Conservation (phyloP, 1,139 yeast species). For the Debaryomycetaceae sp. region DNA sequence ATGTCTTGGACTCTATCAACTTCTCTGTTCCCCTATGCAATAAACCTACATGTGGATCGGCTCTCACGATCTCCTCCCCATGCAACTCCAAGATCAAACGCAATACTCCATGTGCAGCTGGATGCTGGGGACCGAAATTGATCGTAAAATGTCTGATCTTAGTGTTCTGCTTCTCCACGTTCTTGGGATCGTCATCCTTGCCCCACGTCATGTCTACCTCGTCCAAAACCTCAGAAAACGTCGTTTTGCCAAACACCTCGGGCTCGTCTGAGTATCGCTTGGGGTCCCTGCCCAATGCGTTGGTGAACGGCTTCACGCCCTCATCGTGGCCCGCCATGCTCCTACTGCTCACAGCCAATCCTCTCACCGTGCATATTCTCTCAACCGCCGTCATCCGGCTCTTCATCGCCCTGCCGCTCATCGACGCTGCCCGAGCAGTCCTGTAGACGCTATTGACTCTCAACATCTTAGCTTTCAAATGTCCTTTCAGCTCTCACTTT, state of each 20-base stretch:
- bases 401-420: slow-evolving; percentile 2
- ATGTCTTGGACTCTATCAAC: slow-evolving; percentile 79
- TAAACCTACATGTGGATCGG: slow-evolving; percentile 87
- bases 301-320: slow-evolving; percentile 25
- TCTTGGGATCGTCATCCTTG: slow-evolving; percentile 42
- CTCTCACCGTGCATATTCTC: not conserved
- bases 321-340: slow-evolving; percentile 15
- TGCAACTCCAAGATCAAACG: slow-evolving; percentile 81
- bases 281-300: slow-evolving; percentile 36
- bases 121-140: slow-evolving; percentile 93
- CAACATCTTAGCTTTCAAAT: slow-evolving; percentile 14
- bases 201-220: slow-evolving; percentile 49
- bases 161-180: slow-evolving; percentile 43
- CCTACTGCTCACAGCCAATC: slow-evolving; percentile 3
- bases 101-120: slow-evolving; percentile 93
- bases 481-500: not conserved
- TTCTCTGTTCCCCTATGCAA: slow-evolving; percentile 89
- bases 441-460: slow-evolving; percentile 17
- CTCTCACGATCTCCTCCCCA: slow-evolving; percentile 84
- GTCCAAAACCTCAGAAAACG: slow-evolving; percentile 45
- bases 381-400: slow-evolving; percentile 12
- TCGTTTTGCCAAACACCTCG: slow-evolving; percentile 36
- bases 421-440: slow-evolving; percentile 7
- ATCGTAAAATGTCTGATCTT: slow-evolving; percentile 85
- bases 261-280: slow-evolving; percentile 33